A percentile compares a stretch with the other conserved stretches of the same genome.
phyloP scores from a whole-genome alignment of 495 filamentous ascomycete species.

The Elasticomyces elasticus region DNA sequence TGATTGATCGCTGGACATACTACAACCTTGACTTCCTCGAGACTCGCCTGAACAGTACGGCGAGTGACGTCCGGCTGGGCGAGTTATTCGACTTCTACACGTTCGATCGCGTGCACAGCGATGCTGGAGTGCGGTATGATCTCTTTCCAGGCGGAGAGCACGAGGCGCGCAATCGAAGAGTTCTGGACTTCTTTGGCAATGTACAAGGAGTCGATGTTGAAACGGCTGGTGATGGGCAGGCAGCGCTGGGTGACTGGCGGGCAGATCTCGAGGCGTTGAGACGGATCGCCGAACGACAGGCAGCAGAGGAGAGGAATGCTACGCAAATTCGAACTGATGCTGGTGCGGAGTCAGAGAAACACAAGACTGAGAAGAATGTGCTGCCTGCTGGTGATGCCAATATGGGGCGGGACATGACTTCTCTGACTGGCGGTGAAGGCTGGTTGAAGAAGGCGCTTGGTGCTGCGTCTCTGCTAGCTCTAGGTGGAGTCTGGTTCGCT shows the following conservation, averaged over 20 bases:
- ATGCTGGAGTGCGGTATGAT: constrained; percentile 89
- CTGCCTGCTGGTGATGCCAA: not conserved
- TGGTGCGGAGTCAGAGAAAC: not conserved
- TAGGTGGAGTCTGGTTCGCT: constrained; percentile 13
- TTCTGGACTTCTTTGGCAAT: constrained; percentile 98
- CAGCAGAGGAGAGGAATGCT: constrained; percentile 32
- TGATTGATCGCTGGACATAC: constrained; percentile 97
- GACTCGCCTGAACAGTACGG: constrained; percentile 70
- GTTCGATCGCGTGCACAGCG: constrained; percentile 82
- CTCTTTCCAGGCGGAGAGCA: constrained; percentile 72
- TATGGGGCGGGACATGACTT: constrained; percentile 10
- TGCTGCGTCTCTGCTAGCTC: constrained; percentile 10
- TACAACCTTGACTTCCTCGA: constrained; percentile 97
- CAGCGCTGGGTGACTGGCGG: constrained; percentile 64
- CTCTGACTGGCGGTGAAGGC: constrained; percentile 1
- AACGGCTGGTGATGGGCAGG: constrained; percentile 43
- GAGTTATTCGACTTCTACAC: constrained; percentile 95
- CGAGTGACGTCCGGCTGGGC: constrained; percentile 75
- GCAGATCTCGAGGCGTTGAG: constrained; percentile 59
- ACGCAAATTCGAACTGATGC: constrained; percentile 34
- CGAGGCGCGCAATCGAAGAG: constrained; percentile 58
- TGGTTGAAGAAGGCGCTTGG: constrained; percentile 19
- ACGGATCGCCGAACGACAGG: constrained; percentile 41
- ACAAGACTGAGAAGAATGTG: not conserved
- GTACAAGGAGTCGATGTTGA: constrained; percentile 94